phyloP scores from a whole-genome alignment of 169 alveolate species.

The Plasmodium cynomolgi region DNA sequence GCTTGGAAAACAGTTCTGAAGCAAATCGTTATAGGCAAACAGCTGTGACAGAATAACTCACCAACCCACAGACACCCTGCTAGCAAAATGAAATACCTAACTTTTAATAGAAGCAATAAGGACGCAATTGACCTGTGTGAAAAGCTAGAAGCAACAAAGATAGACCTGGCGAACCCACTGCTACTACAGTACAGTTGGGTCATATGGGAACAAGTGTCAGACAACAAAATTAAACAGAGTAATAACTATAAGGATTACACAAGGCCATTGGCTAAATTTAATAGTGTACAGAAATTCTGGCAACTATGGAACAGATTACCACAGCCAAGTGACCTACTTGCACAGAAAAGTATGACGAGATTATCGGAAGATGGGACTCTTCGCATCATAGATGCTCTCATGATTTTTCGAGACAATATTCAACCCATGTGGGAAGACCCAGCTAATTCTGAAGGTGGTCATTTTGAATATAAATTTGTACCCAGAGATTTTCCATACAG shows the following conservation, averaged over 20 bases:
- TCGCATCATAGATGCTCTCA: conserved; percentile 84
- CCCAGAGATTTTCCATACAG: conserved; percentile 83
- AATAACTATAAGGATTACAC: conserved; percentile 87
- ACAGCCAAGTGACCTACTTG: conserved; percentile 85
- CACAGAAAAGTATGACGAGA: conserved; percentile 77
- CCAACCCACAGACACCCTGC: not conserved
- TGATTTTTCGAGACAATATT: conserved; percentile 86
- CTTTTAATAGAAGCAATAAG: conserved; percentile 52
- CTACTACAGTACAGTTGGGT: conserved; percentile 89
- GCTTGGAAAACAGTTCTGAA: not conserved
- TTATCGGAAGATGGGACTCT: conserved; percentile 82
- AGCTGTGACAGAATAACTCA: not conserved
- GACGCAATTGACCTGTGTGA: conserved; percentile 62
- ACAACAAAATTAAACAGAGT: conserved; percentile 80
- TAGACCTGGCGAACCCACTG: conserved; percentile 72
- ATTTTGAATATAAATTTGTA: conserved; percentile 86
- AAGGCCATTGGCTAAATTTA: conserved; percentile 88
- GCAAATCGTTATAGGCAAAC: not conserved
- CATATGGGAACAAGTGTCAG: conserved; percentile 88
- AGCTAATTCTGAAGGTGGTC: conserved; percentile 88
- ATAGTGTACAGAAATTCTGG: conserved; percentile 87
- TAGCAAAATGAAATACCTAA: conserved; percentile 59
- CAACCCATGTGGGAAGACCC: conserved; percentile 92
- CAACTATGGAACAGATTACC: conserved; percentile 86
- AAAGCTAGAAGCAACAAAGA: conserved; percentile 65